Evolutionary conservation across 495 filamentous ascomycete species (phyloP), one percentile per base, ranked within the genome.

Genomic region (Hypoxylon crocopeplum): DNA sequence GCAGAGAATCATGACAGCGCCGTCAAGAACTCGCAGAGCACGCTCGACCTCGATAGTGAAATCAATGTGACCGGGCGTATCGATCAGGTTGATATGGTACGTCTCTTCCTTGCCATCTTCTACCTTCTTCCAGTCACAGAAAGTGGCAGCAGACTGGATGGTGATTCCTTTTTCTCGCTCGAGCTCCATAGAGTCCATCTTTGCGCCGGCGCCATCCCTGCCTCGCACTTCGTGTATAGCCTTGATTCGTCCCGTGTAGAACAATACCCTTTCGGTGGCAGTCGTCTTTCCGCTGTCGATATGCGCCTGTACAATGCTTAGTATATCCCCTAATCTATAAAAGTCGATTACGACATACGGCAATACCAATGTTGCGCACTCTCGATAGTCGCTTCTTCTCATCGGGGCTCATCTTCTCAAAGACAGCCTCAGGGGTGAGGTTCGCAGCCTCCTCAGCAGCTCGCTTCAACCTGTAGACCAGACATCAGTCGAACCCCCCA

Each of bases 161-260:
- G 94, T 98, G 71, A 98, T 98, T 70, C 94, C 94, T 81, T 97
- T 94, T 70, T 98, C 94, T 70, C 94, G 83, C 75, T 99, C 95
- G 59, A 99, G 77, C 42, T 98, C 95, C 95, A 99, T 99, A 7
- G 92, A 97, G 81, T 99, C 95, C 95, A 99, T 99, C 78, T 99
- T 99, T 39, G 95, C 95, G 64, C 95, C 95, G 15, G 98, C 92
- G 30, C 88, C 85, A 78, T 99, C 95, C 64, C 91, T 91, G 29
- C 95, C 95, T 59, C 95, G 85, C 24, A 99, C 95, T 77, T 99
- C 95, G 76, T 99, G 95, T 63, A 99, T 98, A 4, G 92, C 84
- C 70, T 93, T 93, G 77, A 96, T 95, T 69, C 94, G 87, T 54
- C 95, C 95, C 22, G 95, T 99, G 75, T 99, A 99, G 82, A 91